A percentile compares a stretch with the other conserved stretches of the same genome.
These are phyloP conservation scores for Gryganskiella cystojenkinii DNA, from an alignment of 192 early-diverging fungal species.

Conservation along the genomic window DNA sequence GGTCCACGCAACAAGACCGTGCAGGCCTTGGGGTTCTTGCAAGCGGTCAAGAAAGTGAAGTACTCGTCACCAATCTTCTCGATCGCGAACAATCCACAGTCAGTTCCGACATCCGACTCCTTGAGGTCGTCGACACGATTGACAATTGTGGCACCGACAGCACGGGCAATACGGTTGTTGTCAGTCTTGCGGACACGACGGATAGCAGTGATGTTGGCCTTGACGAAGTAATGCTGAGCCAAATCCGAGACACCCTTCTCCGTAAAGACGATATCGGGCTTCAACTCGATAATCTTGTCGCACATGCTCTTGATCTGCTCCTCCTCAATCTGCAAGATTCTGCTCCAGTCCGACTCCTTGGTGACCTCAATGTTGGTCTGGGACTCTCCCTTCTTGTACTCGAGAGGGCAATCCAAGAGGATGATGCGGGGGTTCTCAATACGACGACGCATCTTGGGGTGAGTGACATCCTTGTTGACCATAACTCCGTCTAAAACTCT, in stretches of 20 bases:
- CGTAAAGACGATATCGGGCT: constrained; percentile 98
- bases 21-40: constrained; percentile 98
- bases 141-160: constrained; percentile 96
- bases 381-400: constrained; percentile 99
- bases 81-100: constrained; percentile 93
- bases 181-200: constrained; percentile 98
- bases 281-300: constrained; percentile 94
- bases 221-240: constrained; percentile 98
- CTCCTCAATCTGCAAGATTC: constrained; percentile 98
- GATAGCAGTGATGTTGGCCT: constrained; percentile 97
- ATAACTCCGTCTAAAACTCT: constrained; percentile 97
- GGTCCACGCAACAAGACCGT: constrained; percentile 97
- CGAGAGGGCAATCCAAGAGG: constrained; percentile 97
- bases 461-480: constrained; percentile 99
- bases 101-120: constrained; percentile 93
- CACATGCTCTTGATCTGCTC: constrained; percentile 98
- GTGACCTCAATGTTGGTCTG: constrained; percentile 99
- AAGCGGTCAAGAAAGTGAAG: constrained; percentile 95
- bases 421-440: constrained; percentile 98
- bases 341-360: constrained; percentile 96
- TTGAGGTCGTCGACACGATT: constrained; percentile 97
- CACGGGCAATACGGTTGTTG: constrained; percentile 99
- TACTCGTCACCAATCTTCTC: constrained; percentile 99
- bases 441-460: constrained; percentile 94
- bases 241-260: constrained; percentile 99